Base-by-base conservation (phyloP, 768 basidiomycete genomes). In the Candolleomyces aberdarensis region DNA sequence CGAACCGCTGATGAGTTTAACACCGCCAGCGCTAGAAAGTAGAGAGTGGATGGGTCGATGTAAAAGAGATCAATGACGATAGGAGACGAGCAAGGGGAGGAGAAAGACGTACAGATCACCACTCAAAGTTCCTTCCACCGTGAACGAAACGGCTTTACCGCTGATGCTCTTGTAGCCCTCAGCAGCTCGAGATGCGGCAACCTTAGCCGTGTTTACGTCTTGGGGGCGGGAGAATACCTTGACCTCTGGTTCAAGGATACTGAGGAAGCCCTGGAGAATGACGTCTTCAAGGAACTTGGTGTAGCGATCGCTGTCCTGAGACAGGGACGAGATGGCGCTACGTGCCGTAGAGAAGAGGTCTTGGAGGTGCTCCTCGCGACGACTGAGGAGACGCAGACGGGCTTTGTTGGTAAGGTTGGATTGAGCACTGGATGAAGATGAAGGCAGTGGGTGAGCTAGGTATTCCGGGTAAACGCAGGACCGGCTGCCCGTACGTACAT, bases 331-430 rank as follows among this genome's bases (percentile, higher is more conserved):
- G 56, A 93, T 80, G 49, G 84, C 76, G 46, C 77, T 74, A 55
- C 92, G 86, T 1, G 94, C 85, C 1, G 85, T 80, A 8, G 82
- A 75, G 74, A 99, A 98, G 63, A 98, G 85, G 60, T 92, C 88
- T 69, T 96, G 92, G 6, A 98, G 78, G 56, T 95, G 87, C 71
- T 97, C 94, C 74, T 98, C 96, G 53, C 96, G 87, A 60, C 88
- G 86, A 71, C 96, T 91, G 10, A 98, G 85, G 32, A 98, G 83
- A 70, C 83, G 87, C 66, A 99, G 83, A 40, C 97, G 92, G 14
- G 96, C 94, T 70, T 93, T 95, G 83, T 98, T 99, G 65, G 95
- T 97, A 63, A 96, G 82, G 26, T 92, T 98, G 6, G 96, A 98
- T 72, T 96, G 92, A 8, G 95, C 88, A 66, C 96, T 98, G 67